Base-by-base conservation (phyloP, 169 alveolate genomes). In the Nephromyces sp. region DNA sequence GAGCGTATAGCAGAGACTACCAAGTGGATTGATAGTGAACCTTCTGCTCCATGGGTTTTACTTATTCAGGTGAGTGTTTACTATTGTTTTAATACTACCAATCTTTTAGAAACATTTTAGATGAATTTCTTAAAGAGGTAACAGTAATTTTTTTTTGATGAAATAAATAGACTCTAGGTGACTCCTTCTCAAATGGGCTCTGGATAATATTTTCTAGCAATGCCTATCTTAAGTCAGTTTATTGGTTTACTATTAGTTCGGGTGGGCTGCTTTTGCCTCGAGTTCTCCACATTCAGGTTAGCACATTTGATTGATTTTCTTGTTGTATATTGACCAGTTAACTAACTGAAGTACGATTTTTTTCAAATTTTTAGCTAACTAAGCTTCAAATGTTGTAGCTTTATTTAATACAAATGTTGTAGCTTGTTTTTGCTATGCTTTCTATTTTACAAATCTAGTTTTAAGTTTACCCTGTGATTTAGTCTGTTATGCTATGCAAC, bases 11-110 rank as follows among this genome's bases (percentile, higher is more conserved):
- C 28, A 0, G 29, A 53, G 5, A 76, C 75, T 15, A 25, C 69
- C 2, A 29, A 43, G 21, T 66, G 75, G 70, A 22, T 75, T 22
- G 27, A 2, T 25, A 67, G 35, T 3, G 81, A 66, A 32, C 63
- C 81, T 15, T 53, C 81, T 6, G 75, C 76, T 15, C 81, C 81
- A 6, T 75, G 81, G 81, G 33, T 75, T 43, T 31, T 75, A 6
- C 29, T 8, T 4, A 70, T 75, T 15, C 75, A 75, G 52, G 64
- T 62, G 15, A 62, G 61, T 1, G n/a, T n/a, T n/a, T n/a, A n/a
- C n/a, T n/a, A n/a, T n/a, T n/a, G n/a, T n/a, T n/a, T n/a, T n/a
- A n/a, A n/a, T n/a, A n/a, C n/a, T n/a, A n/a, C n/a, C n/a, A n/a
- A n/a, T n/a, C n/a, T n/a, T n/a, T n/a, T n/a, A n/a, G n/a, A n/a